Percentiles rank a stretch among this genome's conserved stretches.
Conservation (phyloP, 1,284 basidiomycete genomes). For the Naganishia sp. region DNA sequence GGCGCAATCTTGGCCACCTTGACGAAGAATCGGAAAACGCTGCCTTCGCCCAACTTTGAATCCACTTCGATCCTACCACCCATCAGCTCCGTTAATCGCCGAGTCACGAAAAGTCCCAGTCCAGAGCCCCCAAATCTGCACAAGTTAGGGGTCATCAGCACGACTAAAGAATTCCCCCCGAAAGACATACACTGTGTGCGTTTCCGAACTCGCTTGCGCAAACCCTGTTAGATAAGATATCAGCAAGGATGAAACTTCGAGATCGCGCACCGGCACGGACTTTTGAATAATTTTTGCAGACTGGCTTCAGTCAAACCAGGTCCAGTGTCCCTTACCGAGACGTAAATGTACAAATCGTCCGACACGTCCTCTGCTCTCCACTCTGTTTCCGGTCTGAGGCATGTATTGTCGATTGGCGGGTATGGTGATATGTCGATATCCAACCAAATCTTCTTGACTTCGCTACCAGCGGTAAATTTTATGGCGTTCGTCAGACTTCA, state of each 20-base stretch:
- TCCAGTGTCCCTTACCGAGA: slow-evolving; percentile 50
- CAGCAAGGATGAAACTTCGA: background rate
- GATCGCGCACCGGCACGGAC: background rate
- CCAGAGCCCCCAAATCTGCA: slow-evolving; percentile 51
- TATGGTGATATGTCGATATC: slow-evolving; percentile 44
- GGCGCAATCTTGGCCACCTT: slow-evolving; percentile 25
- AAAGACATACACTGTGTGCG: slow-evolving; percentile 38
- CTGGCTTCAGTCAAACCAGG: slow-evolving; percentile 49
- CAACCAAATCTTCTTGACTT: slow-evolving; percentile 44
- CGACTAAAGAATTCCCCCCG: too few species aligned
- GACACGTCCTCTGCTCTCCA: slow-evolving; percentile 13
- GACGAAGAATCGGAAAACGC: slow-evolving; percentile 56
- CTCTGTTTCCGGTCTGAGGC: slow-evolving; percentile 38
- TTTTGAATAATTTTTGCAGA: slow-evolving; percentile 47
- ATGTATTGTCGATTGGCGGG: slow-evolving; percentile 40
- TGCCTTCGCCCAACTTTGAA: slow-evolving; percentile 45
- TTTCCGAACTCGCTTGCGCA: slow-evolving; percentile 44
- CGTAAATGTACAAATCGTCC: slow-evolving; percentile 49
- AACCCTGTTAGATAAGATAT: slow-evolving; percentile 35
- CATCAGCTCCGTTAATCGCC: slow-evolving; percentile 46
- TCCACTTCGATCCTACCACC: slow-evolving; percentile 49
- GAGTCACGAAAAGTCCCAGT: slow-evolving; percentile 50
- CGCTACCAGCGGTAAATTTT: slow-evolving; percentile 45
- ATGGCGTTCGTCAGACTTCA: slow-evolving; percentile 45
- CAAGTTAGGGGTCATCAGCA: background rate